Conservation (phyloP, 257 asterid genomes). For the Solanum etuberosum region DNA sequence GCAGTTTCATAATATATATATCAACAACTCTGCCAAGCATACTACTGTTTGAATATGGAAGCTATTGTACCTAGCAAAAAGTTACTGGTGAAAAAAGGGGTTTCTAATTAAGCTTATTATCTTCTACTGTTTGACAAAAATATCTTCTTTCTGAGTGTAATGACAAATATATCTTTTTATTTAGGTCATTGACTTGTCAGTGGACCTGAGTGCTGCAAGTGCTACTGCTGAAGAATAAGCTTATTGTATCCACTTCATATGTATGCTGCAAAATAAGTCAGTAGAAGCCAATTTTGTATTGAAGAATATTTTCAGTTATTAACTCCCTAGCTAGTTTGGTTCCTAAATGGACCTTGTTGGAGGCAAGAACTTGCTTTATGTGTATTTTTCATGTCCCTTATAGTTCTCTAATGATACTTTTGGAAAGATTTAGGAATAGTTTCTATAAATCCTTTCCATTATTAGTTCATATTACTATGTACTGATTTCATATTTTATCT, state of each 20-base stretch:
- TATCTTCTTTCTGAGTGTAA: background rate
- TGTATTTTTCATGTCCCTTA: background rate
- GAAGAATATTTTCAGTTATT: background rate
- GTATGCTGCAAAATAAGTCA: background rate
- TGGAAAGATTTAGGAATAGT: background rate
- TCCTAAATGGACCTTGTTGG: background rate
- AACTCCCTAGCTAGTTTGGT: background rate
- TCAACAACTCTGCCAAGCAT: background rate
- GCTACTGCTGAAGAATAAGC: constrained; percentile 57
- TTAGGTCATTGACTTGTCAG: constrained; percentile 80
- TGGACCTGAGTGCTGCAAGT: constrained; percentile 92
- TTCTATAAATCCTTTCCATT: background rate
- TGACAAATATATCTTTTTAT: background rate
- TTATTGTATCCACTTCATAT: constrained; percentile 1
- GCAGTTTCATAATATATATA: background rate
- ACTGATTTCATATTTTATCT: background rate
- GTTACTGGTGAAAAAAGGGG: background rate
- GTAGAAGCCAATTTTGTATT: background rate
- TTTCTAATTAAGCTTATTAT: background rate
- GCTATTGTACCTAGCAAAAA: background rate
- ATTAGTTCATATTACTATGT: background rate
- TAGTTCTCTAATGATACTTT: background rate
- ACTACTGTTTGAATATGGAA: background rate
- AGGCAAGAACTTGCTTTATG: background rate
- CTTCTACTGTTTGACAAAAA: background rate